These are phyloP conservation scores for Kodamaea hsintzibuensis DNA, from an alignment of 805 yeast genomes.

Conservation along the genomic window DNA sequence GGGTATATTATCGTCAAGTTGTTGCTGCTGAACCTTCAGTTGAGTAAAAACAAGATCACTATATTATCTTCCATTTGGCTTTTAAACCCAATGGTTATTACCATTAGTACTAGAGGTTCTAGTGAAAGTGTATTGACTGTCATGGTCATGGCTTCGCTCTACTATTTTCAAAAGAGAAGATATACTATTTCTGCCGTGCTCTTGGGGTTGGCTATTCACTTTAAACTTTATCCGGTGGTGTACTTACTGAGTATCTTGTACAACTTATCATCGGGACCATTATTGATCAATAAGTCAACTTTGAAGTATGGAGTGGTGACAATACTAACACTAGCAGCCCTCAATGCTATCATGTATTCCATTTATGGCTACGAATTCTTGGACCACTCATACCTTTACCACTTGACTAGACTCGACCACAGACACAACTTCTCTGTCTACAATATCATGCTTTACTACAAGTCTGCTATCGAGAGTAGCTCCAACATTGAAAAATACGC, in stretches of 20 bases:
- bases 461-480: conserved; percentile 38
- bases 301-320: conserved; percentile 34
- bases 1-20: conserved; percentile 56
- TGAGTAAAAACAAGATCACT: conserved; percentile 28
- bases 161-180: conserved; percentile 38
- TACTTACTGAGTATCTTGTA: conserved; percentile 73
- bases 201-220: conserved; percentile 81
- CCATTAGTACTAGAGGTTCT: conserved; percentile 90
- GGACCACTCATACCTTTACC: conserved; percentile 79
- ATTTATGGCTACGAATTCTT: conserved; percentile 76
- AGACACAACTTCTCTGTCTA: conserved; percentile 93
- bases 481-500: conserved; percentile 57
- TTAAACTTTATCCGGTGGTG: conserved; percentile 89
- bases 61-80: conserved; percentile 71
- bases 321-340: conserved; percentile 40
- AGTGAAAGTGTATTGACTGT: conserved; percentile 88
- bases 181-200: conserved; percentile 41
- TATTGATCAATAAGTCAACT: conserved; percentile 41
- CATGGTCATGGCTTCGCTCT: conserved; percentile 61
- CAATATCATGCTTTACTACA: conserved; percentile 69
- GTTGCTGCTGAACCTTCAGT: conserved; percentile 22
- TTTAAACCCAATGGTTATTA: conserved; percentile 90
- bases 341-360: conserved; percentile 62
- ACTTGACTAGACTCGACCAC: conserved; percentile 81
- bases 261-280: conserved; percentile 31